These are phyloP conservation scores for Pelargonium citronellum DNA, from an alignment of 441 rosid species.

Conservation along the genomic window DNA sequence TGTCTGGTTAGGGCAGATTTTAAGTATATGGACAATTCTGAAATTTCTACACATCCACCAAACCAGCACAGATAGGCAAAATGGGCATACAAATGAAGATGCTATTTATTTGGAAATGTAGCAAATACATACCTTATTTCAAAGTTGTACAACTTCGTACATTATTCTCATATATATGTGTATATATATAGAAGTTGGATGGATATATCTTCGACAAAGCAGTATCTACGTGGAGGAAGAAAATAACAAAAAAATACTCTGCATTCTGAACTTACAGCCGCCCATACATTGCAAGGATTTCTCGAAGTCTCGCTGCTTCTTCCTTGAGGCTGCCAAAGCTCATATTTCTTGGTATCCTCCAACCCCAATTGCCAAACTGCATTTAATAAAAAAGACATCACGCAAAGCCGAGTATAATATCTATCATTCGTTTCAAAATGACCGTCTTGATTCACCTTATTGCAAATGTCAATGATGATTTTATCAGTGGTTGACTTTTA, in stretches of 20 bases:
- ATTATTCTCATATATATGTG: background rate
- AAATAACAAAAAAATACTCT: background rate
- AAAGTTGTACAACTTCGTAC: background rate
- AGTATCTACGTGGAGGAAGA: background rate
- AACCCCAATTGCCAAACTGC: conserved; percentile 84
- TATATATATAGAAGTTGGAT: background rate
- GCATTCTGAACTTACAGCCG: conserved; percentile 37
- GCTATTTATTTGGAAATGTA: background rate
- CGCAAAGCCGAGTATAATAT: background rate
- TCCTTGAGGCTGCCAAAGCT: conserved; percentile 56
- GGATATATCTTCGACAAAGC: background rate
- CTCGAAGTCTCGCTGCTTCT: conserved; percentile 50
- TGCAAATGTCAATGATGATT: no score
- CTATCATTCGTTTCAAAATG: background rate
- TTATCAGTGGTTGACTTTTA: no score
- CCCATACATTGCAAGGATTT: conserved; percentile 55
- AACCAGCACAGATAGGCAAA: no score
- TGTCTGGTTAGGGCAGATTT: no score
- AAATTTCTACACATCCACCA: no score
- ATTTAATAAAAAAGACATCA: conserved; percentile 12
- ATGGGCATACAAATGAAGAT: background rate
- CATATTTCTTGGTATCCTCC: conserved; percentile 68
- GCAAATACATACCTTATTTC: background rate
- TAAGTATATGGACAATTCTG: no score
- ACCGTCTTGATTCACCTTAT: background rate